phyloP scores from a whole-genome alignment of 2,329 filamentous ascomycete species.

The Amauroascus niger region DNA sequence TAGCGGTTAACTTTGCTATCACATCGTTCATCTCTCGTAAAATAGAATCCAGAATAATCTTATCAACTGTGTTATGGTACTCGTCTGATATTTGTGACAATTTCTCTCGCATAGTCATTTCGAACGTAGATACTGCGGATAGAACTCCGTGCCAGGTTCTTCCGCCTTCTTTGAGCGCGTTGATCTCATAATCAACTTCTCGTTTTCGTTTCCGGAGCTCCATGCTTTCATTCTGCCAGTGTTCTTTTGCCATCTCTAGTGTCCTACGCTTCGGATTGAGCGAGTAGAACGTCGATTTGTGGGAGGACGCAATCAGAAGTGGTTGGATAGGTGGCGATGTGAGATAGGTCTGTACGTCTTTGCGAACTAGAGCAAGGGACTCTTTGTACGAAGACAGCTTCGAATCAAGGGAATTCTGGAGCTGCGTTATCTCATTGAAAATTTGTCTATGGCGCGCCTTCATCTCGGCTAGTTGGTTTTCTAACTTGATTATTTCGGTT shows the following conservation, averaged over 20 bases:
- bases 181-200: conserved; percentile 44
- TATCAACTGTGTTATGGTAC: conserved; percentile 8
- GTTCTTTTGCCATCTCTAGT: conserved; percentile 50
- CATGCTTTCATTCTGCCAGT: conserved; percentile 45
- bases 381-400: conserved; percentile 50
- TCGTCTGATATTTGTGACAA: conserved; percentile 26
- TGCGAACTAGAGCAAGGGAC: conserved; percentile 47
- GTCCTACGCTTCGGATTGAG: conserved; percentile 50
- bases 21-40: conserved; percentile 40
- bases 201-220: conserved; percentile 37
- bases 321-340: conserved; percentile 38
- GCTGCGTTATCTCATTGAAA: conserved; percentile 43
- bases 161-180: conserved; percentile 50
- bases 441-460: conserved; percentile 47
- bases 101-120: conserved; percentile 37
- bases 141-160: conserved; percentile 49
- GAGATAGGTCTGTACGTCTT: conserved; percentile 46
- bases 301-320: conserved; percentile 22
- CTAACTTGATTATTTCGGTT: conserved; percentile 48
- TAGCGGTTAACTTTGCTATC: conserved; percentile 40
- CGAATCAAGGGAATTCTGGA: conserved; percentile 50
- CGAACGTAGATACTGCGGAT: conserved; percentile 45
- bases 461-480: conserved; percentile 47
- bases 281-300: conserved; percentile 38
- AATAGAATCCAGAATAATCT: conserved; percentile 20